Conservation (phyloP, 1,284 basidiomycete genomes). For the Sporisorium scitamineum region DNA sequence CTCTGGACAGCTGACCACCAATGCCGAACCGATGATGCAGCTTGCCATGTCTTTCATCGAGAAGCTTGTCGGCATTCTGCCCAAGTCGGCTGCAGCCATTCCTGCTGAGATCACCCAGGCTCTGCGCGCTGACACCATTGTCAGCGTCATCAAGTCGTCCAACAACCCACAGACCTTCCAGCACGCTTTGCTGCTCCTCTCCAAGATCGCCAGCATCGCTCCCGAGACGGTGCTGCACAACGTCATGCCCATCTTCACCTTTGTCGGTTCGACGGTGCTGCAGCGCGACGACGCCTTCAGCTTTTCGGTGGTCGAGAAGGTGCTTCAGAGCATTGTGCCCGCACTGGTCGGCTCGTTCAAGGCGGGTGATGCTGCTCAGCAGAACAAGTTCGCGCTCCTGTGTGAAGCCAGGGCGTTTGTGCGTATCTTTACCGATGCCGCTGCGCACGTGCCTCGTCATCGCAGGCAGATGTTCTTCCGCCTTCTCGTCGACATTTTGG, state of each 20-base stretch:
- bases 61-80: slow-evolving; percentile 74
- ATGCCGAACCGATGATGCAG: slow-evolving; percentile 87
- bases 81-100: slow-evolving; percentile 29
- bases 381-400: slow-evolving; percentile 45
- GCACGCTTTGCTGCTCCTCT: slow-evolving; percentile 89
- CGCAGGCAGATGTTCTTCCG: slow-evolving; percentile 89
- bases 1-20: slow-evolving; percentile 73
- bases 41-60: slow-evolving; percentile 81
- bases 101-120: slow-evolving; percentile 53
- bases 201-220: slow-evolving; percentile 83
- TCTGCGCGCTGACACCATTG: slow-evolving; percentile 61
- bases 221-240: slow-evolving; percentile 93
- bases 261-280: slow-evolving; percentile 96
- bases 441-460: slow-evolving; percentile 86
- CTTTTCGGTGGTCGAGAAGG: slow-evolving; percentile 95
- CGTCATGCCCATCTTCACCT: slow-evolving; percentile 98
- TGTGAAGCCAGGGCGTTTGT: slow-evolving; percentile 75
- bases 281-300: slow-evolving; percentile 96
- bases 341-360: slow-evolving; percentile 77
- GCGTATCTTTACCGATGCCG: slow-evolving; percentile 87
- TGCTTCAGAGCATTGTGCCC: slow-evolving; percentile 91
- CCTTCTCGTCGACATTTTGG: slow-evolving; percentile 88
- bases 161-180: slow-evolving; percentile 94
- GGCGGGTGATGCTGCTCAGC: slow-evolving; percentile 51
- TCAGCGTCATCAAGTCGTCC: slow-evolving; percentile 71